A percentile compares a stretch with the other conserved stretches of the same genome.
Evolutionary conservation across 768 basidiomycete species (phyloP).

Genomic region (Boletus patriciae): DNA sequence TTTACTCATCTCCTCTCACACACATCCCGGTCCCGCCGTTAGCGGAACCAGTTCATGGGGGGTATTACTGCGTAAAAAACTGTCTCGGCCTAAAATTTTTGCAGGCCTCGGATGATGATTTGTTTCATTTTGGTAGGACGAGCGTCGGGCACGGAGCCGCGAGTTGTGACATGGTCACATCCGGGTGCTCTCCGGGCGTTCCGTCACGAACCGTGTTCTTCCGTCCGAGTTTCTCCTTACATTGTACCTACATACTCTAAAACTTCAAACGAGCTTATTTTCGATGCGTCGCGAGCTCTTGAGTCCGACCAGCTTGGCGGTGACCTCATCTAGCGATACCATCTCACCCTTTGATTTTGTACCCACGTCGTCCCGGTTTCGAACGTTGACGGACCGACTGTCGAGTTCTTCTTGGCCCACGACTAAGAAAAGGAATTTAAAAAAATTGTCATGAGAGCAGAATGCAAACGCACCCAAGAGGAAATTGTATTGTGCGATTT

Average conservation of each 20-base stretch:
- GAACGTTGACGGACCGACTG: slow-evolving; percentile 84
- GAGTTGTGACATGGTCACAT: no score
- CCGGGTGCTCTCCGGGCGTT: background rate
- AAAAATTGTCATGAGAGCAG: background rate
- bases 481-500: slow-evolving; percentile 97
- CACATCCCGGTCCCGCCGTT: background rate
- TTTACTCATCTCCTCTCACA: background rate
- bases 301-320: slow-evolving; percentile 67
- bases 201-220: background rate
- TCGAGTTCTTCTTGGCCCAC: slow-evolving; percentile 94
- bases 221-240: background rate
- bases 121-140: background rate
- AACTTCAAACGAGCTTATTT: slow-evolving; percentile 47
- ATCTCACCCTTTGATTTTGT: slow-evolving; percentile 80
- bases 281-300: slow-evolving; percentile 57
- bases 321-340: slow-evolving; percentile 67
- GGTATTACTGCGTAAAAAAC: slow-evolving; percentile 29
- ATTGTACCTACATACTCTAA: slow-evolving; percentile 15
- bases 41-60: slow-evolving; percentile 39
- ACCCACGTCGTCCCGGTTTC: slow-evolving; percentile 92
- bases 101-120: background rate
- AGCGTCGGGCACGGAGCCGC: background rate
- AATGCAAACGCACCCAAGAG: slow-evolving; percentile 72
- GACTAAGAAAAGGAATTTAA: slow-evolving; percentile 47
- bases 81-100: background rate